Base-by-base conservation (phyloP, 2,329 filamentous ascomycete genomes). In the Cytospora leucostoma region DNA sequence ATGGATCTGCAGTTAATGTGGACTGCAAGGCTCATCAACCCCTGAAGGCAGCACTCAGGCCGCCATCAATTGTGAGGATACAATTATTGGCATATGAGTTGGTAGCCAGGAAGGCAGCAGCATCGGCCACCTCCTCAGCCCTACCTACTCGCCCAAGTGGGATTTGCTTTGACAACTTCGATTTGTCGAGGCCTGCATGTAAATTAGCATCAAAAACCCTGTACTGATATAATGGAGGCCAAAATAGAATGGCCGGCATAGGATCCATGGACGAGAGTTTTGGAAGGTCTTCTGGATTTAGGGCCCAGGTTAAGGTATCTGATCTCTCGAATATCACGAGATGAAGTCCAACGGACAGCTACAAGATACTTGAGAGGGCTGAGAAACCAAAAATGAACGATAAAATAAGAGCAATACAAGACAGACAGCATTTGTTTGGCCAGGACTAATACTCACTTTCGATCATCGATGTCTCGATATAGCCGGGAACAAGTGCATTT, bases 81-180 rank as follows among this genome's bases (percentile, higher is more conserved):
- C 91, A 95, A 68, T 96, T 96, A 74, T 94, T 94, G 62, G 92
- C 90, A 76, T 94, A 97, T 66, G 84, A 79, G 74, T 95, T 96
- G 54, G 82, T 82, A 35, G 86, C 89, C 17, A 96, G 81, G 74
- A 96, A 96, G 34, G 89, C 72, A 54, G 89, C 91, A 61, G 92
- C 92, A 71, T 93, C 87, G n/a, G 92, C 92, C 37, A 96, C 85
- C 74, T 96, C 92, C 33, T 84, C 80, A 8, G 84, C 79, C 38
- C 78, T 77, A 17, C 91, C 92, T 67, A 94, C 86, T 35, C 92
- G 86, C 35, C 78, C 77, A 17, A 84, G 72, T 1, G 91, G 91
- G 56, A 92, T 92, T 56, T 79, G 73, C 64, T 74, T 74, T 65
- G 69, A 68, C 53, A 82, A 75, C 64, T 73, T 76, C 19, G 69